Evolutionary conservation across 2,329 filamentous ascomycete genomes (phyloP).

Genomic region (Zymoseptoria passerinii): DNA sequence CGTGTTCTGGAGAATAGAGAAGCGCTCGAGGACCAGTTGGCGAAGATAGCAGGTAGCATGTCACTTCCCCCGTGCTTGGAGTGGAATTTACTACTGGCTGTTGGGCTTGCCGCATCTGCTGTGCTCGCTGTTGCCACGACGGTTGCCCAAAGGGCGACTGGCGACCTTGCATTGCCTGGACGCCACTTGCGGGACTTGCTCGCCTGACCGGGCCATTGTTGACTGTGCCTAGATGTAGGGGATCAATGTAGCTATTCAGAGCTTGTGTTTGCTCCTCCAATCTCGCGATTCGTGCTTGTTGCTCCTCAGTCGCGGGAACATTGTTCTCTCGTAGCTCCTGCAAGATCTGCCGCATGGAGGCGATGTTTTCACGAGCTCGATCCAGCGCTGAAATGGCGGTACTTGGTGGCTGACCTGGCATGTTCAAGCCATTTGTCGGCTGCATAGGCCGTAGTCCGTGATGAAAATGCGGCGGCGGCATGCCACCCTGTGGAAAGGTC

Average conservation of each 20-base stretch:
- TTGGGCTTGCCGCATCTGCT: conserved; percentile 10
- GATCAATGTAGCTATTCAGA: conserved; percentile 27
- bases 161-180: background rate
- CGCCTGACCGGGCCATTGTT: background rate
- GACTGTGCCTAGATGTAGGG: conserved; percentile 10
- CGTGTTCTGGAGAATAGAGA: conserved; percentile 33
- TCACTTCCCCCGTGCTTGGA: conserved; percentile 16
- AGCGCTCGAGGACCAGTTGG: conserved; percentile 40
- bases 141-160: background rate
- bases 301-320: conserved; percentile 12
- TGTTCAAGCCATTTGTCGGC: background rate
- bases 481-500: conserved; percentile 4
- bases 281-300: conserved; percentile 13
- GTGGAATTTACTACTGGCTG: conserved; percentile 9
- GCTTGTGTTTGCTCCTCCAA: conserved; percentile 19
- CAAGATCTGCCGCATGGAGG: conserved; percentile 26
- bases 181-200: background rate
- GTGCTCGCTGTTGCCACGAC: conserved; percentile 9
- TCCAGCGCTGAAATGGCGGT: conserved; percentile 17
- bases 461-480: background rate
- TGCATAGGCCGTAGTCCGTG: conserved; percentile 6
- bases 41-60: conserved; percentile 37
- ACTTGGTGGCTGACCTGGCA: conserved; percentile 1
- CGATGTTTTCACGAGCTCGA: conserved; percentile 24
- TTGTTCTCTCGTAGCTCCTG: conserved; percentile 19